phyloP scores from a whole-genome alignment of 2,329 filamentous ascomycete genomes.

The Ceratocystis ficicola region DNA sequence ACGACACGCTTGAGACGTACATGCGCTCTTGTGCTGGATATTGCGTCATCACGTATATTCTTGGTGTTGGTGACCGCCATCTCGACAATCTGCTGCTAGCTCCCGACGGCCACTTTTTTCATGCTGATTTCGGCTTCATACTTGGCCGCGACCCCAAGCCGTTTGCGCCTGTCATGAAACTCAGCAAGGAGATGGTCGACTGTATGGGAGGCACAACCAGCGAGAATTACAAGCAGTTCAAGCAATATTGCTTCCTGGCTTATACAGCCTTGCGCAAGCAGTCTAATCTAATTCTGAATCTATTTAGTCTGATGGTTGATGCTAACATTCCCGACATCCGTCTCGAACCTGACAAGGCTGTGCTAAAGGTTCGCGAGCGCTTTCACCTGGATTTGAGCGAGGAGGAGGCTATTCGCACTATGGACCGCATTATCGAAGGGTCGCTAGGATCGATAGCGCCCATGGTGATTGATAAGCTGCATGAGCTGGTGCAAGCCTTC shows the following conservation, averaged over 20 bases:
- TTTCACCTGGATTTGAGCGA: slow-evolving; percentile 87
- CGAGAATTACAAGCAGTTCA: slow-evolving; percentile 76
- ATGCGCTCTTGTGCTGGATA: slow-evolving; percentile 94
- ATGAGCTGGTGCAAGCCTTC: slow-evolving; percentile 87
- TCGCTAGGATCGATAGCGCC: slow-evolving; percentile 81
- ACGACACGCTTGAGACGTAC: slow-evolving; percentile 89
- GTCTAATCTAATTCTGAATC: slow-evolving; percentile 79
- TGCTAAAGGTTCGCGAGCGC: slow-evolving; percentile 85
- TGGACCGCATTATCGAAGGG: slow-evolving; percentile 83
- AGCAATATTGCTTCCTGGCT: slow-evolving; percentile 89
- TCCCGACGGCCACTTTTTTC: slow-evolving; percentile 90
- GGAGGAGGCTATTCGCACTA: slow-evolving; percentile 78
- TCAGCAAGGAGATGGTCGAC: slow-evolving; percentile 96
- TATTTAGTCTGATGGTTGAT: slow-evolving; percentile 95
- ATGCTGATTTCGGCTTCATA: slow-evolving; percentile 97
- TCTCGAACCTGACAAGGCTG: slow-evolving; percentile 83
- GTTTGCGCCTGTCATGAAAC: slow-evolving; percentile 92
- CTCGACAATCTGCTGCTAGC: slow-evolving; percentile 87
- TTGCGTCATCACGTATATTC: slow-evolving; percentile 94
- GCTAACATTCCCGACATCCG: slow-evolving; percentile 94
- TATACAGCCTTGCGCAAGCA: slow-evolving; percentile 85
- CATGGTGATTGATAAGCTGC: slow-evolving; percentile 86
- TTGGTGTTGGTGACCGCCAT: slow-evolving; percentile 91
- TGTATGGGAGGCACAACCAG: slow-evolving; percentile 83
- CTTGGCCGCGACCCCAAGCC: slow-evolving; percentile 94